phyloP scores from a whole-genome alignment of 177 flowering plant species.

The Tripterygium wilfordii region DNA sequence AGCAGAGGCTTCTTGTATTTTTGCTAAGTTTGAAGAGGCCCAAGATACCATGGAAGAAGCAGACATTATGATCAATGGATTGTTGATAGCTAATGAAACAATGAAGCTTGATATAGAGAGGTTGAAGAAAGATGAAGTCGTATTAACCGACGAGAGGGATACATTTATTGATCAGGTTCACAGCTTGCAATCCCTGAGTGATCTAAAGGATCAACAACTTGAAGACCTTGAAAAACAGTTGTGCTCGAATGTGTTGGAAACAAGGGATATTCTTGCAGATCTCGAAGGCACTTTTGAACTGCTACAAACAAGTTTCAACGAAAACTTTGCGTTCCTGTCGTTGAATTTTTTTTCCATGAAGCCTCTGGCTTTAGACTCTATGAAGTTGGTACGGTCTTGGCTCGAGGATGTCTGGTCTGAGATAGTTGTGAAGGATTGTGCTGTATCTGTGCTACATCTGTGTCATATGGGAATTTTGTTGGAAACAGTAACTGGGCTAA shows the following conservation, averaged over 20 bases:
- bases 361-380: slow-evolving; percentile 36
- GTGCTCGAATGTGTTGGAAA: slow-evolving; percentile 28
- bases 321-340: slow-evolving; percentile 34
- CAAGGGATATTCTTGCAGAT: slow-evolving; percentile 30
- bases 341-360: slow-evolving; percentile 47
- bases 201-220: slow-evolving; percentile 34
- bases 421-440: slow-evolving; percentile 76
- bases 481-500: slow-evolving; percentile 76
- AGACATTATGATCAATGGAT: slow-evolving; percentile 67
- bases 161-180: slow-evolving; percentile 36
- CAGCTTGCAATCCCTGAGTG: slow-evolving; percentile 37
- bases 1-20: slow-evolving; percentile 62
- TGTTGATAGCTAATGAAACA: slow-evolving; percentile 66
- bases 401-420: slow-evolving; percentile 89
- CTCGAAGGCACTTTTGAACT: slow-evolving; percentile 40
- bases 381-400: slow-evolving; percentile 40
- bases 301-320: slow-evolving; percentile 24
- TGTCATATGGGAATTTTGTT: slow-evolving; percentile 85
- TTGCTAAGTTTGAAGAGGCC: slow-evolving; percentile 76
- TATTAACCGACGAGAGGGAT: slow-evolving; percentile 35
- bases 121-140: slow-evolving; percentile 28
- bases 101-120: slow-evolving; percentile 58
- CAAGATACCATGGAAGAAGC: slow-evolving; percentile 80
- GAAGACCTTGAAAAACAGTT: slow-evolving; percentile 43
- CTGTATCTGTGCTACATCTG: slow-evolving; percentile 73